These are phyloP conservation scores for Sambucus nigra DNA, from an alignment of 129 eudicot species.

Conservation along the genomic window DNA sequence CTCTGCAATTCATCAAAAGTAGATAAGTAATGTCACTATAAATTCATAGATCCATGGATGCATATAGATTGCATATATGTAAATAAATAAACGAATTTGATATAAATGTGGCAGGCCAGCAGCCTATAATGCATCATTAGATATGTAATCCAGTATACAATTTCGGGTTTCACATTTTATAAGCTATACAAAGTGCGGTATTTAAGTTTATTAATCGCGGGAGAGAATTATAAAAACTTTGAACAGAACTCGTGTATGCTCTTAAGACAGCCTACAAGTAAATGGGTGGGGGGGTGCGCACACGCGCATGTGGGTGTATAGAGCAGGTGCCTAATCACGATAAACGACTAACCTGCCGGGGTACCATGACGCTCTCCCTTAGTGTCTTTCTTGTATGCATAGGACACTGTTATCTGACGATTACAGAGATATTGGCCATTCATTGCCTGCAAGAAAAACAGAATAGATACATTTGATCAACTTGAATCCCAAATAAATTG, in stretches of 20 bases:
- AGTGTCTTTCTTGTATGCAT: conserved; percentile 99
- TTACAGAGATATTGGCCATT: conserved; percentile 96
- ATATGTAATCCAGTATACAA: not conserved
- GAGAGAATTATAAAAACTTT: not conserved
- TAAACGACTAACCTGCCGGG: conserved; percentile 64
- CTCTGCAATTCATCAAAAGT: conserved; percentile 31
- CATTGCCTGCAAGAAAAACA: conserved; percentile 66
- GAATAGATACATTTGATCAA: not conserved
- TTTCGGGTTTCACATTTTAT: too few relatives aligned
- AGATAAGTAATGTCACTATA: not conserved
- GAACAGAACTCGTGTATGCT: not conserved
- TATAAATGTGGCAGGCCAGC: too few relatives aligned
- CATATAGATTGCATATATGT: too few relatives aligned
- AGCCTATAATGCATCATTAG: not conserved
- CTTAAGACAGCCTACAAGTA: too few relatives aligned
- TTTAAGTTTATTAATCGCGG: not conserved
- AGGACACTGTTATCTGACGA: conserved; percentile 94
- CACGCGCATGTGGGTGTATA: not conserved
- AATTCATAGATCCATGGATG: not conserved
- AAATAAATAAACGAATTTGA: not conserved
- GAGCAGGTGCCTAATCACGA: not conserved
- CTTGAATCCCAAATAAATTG: not conserved
- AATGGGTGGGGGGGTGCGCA: not conserved
- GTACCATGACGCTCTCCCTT: conserved; percentile 99
- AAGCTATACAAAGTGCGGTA: not conserved